These are phyloP conservation scores for Aphanomyces stellatus DNA, from an alignment of 352 stramenopile genomes.

Conservation along the genomic window DNA sequence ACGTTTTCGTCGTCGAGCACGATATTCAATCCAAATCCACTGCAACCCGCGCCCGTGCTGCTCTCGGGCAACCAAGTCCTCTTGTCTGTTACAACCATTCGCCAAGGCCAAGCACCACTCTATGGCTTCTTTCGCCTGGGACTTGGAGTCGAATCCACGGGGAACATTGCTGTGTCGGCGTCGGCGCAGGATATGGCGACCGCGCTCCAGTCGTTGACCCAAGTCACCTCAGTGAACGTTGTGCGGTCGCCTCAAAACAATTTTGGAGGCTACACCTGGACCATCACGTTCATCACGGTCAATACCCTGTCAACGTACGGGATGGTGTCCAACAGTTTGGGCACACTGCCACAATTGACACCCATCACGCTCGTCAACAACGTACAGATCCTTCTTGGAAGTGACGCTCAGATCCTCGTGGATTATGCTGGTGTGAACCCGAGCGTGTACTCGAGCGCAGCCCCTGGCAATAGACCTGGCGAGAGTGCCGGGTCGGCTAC, in stretches of 20 bases:
- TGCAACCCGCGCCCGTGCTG: slow-evolving; percentile 40
- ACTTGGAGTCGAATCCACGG: slow-evolving; percentile 62
- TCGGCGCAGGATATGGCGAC: slow-evolving; percentile 43
- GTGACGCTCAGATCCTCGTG: not conserved
- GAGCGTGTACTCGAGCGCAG: not conserved
- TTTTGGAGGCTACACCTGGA: slow-evolving; percentile 78
- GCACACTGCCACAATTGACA: slow-evolving; percentile 53
- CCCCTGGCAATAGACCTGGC: slow-evolving; percentile 27
- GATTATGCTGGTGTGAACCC: slow-evolving; percentile 16
- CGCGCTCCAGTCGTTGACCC: slow-evolving; percentile 60
- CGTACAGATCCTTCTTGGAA: slow-evolving; percentile 9
- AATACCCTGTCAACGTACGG: slow-evolving; percentile 72
- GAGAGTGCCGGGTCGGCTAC: slow-evolving; percentile 44
- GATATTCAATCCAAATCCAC: slow-evolving; percentile 49
- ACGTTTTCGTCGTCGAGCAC: slow-evolving; percentile 59
- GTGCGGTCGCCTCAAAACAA: slow-evolving; percentile 46
- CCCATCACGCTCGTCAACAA: slow-evolving; percentile 28
- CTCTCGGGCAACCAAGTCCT: slow-evolving; percentile 50
- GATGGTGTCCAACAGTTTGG: slow-evolving; percentile 49
- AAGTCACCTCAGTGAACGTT: slow-evolving; percentile 56
- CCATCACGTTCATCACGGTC: slow-evolving; percentile 67
- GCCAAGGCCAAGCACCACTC: slow-evolving; percentile 50
- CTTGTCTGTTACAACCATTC: slow-evolving; percentile 39
- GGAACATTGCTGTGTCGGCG: slow-evolving; percentile 50
- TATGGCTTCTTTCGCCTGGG: slow-evolving; percentile 59